Percentiles rank a stretch among this genome's conserved stretches.
phyloP scores from a whole-genome alignment of 345 rosid species.

The Pugionium cornutum region DNA sequence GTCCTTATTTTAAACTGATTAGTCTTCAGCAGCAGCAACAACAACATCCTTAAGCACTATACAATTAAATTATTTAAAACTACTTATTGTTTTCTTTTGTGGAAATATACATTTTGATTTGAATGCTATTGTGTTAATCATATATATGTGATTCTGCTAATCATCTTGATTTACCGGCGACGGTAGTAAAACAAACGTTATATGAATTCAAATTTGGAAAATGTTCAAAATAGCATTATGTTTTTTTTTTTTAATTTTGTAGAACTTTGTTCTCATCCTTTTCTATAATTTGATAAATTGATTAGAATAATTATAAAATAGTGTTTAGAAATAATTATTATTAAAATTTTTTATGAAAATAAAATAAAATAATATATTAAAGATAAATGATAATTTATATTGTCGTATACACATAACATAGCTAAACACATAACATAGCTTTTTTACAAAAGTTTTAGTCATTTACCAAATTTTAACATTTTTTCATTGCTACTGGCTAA shows the following conservation, averaged over 20 bases:
- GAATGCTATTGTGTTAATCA: constrained; percentile 15
- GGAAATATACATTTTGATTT: constrained; percentile 17
- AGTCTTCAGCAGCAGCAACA: constrained; percentile 78
- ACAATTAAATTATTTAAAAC: not conserved
- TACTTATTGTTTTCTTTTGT: not conserved
- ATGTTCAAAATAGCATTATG: not conserved
- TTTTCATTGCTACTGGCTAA: no score
- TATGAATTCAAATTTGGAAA: not conserved
- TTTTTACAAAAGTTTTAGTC: no score
- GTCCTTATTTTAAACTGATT: constrained; percentile 75
- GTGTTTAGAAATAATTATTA: no score
- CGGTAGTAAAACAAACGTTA: not conserved
- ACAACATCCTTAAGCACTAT: constrained; percentile 23
- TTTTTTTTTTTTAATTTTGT: not conserved
- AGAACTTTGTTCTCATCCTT: no score
- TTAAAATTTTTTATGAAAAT: no score
- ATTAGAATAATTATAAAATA: no score
- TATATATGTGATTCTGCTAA: not conserved
- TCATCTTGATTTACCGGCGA: constrained; percentile 7
- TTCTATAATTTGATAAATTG: no score
- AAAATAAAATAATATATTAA: no score
- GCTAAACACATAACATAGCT: no score
- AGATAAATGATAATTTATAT: no score
- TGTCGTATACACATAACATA: no score
- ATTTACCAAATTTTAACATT: no score